phyloP scores from a whole-genome alignment of 140 eudicot species.

The Flaveria floridana region DNA sequence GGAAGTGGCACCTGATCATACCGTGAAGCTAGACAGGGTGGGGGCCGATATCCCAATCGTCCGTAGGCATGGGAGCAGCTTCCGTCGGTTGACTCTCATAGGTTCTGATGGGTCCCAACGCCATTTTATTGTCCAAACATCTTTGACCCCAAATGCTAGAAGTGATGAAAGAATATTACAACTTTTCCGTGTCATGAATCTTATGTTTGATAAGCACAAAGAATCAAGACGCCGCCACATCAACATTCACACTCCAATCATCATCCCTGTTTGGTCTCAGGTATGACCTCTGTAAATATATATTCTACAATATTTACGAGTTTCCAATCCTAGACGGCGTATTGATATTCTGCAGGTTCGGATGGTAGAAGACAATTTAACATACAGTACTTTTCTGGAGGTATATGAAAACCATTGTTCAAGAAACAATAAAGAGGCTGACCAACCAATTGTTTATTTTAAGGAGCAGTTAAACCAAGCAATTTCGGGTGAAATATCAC shows the following conservation, averaged over 20 bases:
- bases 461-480: slow-evolving; percentile 99
- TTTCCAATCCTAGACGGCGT: no score
- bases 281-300: no score
- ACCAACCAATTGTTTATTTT: slow-evolving; percentile 79
- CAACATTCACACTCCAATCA: slow-evolving; percentile 92
- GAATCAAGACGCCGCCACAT: slow-evolving; percentile 96
- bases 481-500: slow-evolving; percentile 83
- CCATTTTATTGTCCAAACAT: slow-evolving; percentile 97
- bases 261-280: slow-evolving; percentile 99
- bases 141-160: slow-evolving; percentile 95
- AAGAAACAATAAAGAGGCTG: slow-evolving; percentile 90
- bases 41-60: slow-evolving; percentile 97
- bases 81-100: slow-evolving; percentile 89
- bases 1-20: slow-evolving; percentile 99
- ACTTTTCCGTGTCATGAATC: slow-evolving; percentile 96
- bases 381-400: slow-evolving; percentile 95
- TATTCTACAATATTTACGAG: no score
- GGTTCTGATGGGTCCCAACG: slow-evolving; percentile 99
- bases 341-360: slow-evolving; percentile 83
- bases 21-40: slow-evolving; percentile 92
- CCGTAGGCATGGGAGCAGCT: slow-evolving; percentile 99
- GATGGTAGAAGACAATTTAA: slow-evolving; percentile 98
- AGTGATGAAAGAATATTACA: slow-evolving; percentile 96
- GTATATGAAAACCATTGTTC: slow-evolving; percentile 99
- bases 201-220: slow-evolving; percentile 97